Base-by-base conservation (phyloP, 352 stramenopile genomes). In the Detonula confervacea region DNA sequence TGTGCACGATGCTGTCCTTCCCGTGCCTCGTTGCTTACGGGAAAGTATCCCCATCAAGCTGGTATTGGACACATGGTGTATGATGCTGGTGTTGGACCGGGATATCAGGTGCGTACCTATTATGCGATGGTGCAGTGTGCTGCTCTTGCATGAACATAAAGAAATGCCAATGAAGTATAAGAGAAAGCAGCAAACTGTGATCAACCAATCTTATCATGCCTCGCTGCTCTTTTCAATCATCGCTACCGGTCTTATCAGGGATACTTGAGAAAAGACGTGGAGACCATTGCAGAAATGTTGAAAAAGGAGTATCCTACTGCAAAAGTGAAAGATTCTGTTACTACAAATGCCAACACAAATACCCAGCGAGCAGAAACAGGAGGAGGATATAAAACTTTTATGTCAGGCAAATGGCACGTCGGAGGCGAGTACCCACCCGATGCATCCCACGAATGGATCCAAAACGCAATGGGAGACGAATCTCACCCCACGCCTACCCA, bases 31-130 rank as follows among this genome's bases (percentile, higher is more conserved):
- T 33, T 87, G 1, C 47, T 87, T 0, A 87, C 80, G 25, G 80
- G 80, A 8, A 56, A 74, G 46, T 87, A 84, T 52, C 80, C 80
- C n/a, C 80, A 87, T 57, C 80, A 77, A 44, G 80, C 80, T n/a
- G 80, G 80, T 9, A 84, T 87, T 56, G 80, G 80, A 0, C 80
- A 87, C 22, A 87, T 87, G 80, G 74, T 81, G 4, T 74, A 81
- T 55, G 80, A 87, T 67, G 80, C 74, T 14, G 73, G 67, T n/a
- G 73, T 83, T 29, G 73, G 61, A 1, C 55, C 35, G 52, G 73
- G 56, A 35, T n/a, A n/a, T n/a, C n/a, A n/a, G n/a, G n/a, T n/a
- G n/a, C n/a, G n/a, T n/a, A n/a, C n/a, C n/a, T n/a, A n/a, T n/a
- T n/a, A n/a, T n/a, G n/a, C n/a, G n/a, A n/a, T n/a, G n/a, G n/a